Evolutionary conservation across 768 basidiomycete genomes (phyloP).

Genomic region (Russula brevipes): DNA sequence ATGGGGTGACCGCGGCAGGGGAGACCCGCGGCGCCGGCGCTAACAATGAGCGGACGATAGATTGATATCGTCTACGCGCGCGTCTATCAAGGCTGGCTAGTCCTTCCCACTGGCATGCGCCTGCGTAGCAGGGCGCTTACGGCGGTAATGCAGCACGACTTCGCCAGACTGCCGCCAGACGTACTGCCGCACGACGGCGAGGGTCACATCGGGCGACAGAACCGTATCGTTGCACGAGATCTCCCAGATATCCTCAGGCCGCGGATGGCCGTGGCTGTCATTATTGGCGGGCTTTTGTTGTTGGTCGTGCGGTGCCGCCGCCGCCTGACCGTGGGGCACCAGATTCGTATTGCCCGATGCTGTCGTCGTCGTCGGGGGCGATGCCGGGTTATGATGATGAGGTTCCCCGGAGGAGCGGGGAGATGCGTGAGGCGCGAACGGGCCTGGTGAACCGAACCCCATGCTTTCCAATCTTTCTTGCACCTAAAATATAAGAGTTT

Average conservation of each 20-base stretch:
- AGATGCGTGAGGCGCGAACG: constrained; percentile 19
- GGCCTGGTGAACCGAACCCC: constrained; percentile 30
- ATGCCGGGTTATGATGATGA: constrained; percentile 20
- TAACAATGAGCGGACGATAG: too few relatives aligned
- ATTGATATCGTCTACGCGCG: too few relatives aligned
- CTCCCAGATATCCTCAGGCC: constrained; percentile 68
- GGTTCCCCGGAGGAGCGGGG: constrained; percentile 38
- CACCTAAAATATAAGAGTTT: constrained; percentile 43
- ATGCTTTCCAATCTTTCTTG: constrained; percentile 76
- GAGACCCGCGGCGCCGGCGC: too few relatives aligned
- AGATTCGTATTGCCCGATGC: too few relatives aligned
- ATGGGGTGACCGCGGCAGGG: too few relatives aligned
- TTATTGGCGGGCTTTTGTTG: background rate
- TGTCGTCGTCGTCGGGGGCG: constrained; percentile 11
- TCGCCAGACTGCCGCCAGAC: constrained; percentile 77
- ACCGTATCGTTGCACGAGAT: constrained; percentile 83
- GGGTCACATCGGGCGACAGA: constrained; percentile 80
- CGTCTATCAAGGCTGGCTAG: background rate
- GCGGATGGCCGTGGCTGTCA: constrained; percentile 21
- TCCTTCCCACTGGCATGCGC: background rate
- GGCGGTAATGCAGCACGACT: constrained; percentile 73
- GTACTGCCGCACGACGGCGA: constrained; percentile 86
- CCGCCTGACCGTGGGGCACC: background rate
- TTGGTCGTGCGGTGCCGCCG: constrained; percentile 29
- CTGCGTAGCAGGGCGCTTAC: constrained; percentile 17